phyloP scores from a whole-genome alignment of 1,284 basidiomycete genomes.

The Ustilago tritici region DNA sequence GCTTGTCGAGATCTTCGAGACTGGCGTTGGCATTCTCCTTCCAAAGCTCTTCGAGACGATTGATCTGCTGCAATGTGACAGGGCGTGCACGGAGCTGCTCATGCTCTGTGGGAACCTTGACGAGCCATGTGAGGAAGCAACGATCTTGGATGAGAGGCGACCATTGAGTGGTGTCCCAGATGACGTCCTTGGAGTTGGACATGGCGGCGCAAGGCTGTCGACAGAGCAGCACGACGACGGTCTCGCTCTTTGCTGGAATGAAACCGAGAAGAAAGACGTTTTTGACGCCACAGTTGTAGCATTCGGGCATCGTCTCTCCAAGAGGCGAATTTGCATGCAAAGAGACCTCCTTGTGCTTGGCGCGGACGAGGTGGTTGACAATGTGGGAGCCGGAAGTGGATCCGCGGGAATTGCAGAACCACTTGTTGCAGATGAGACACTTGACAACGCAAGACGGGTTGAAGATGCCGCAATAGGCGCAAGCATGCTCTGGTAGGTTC shows the following conservation, averaged over 20 bases:
- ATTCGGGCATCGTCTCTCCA: slow-evolving; percentile 95
- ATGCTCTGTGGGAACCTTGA: slow-evolving; percentile 94
- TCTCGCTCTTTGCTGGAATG: slow-evolving; percentile 98
- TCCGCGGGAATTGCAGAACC: slow-evolving; percentile 98
- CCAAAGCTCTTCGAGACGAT: slow-evolving; percentile 97
- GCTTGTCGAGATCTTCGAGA: slow-evolving; percentile 95
- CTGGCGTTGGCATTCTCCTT: slow-evolving; percentile 94
- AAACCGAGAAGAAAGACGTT: slow-evolving; percentile 99
- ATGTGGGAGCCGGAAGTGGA: slow-evolving; percentile 95
- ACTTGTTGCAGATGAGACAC: slow-evolving; percentile 94
- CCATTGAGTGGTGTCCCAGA: slow-evolving; percentile 98
- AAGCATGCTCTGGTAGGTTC: slow-evolving; percentile 51
- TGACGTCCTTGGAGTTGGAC: slow-evolving; percentile 88
- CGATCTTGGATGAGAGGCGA: slow-evolving; percentile 98
- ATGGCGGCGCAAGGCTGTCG: slow-evolving; percentile 98
- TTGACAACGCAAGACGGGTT: slow-evolving; percentile 97
- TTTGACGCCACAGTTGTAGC: slow-evolving; percentile 98
- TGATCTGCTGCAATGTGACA: slow-evolving; percentile 96
- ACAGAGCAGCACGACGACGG: slow-evolving; percentile 97
- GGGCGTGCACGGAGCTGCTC: slow-evolving; percentile 95
- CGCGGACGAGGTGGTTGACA: slow-evolving; percentile 97
- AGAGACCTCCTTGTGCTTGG: slow-evolving; percentile 98
- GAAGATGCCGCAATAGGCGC: slow-evolving; percentile 93
- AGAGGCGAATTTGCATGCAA: slow-evolving; percentile 93
- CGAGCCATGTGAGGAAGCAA: slow-evolving; percentile 97